Evolutionary conservation across 1,284 basidiomycete genomes (phyloP).

Genomic region (Farysia itapuensis): DNA sequence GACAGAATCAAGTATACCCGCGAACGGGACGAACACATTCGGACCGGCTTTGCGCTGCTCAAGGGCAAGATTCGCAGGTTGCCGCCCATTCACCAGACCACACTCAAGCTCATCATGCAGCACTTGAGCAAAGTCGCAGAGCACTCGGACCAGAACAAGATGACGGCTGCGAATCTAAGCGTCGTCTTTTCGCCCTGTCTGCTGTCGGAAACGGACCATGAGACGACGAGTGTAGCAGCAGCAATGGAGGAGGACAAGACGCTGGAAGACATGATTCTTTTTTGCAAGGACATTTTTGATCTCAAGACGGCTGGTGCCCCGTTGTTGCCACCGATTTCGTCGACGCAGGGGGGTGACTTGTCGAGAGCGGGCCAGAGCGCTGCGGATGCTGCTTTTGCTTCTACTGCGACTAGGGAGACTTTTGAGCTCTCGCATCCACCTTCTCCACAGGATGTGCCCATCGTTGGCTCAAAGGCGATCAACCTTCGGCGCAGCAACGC

Average conservation of each 20-base stretch:
- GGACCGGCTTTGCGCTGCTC: constrained; percentile 49
- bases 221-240: constrained; percentile 48
- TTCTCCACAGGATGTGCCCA: constrained; percentile 24
- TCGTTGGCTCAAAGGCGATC: constrained; percentile 7
- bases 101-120: constrained; percentile 81
- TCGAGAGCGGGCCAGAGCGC: constrained; percentile 15
- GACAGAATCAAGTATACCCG: constrained; percentile 68
- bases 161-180: constrained; percentile 73
- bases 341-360: constrained; percentile 7
- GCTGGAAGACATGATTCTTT: constrained; percentile 53
- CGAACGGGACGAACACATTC: constrained; percentile 67
- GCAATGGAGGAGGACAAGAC: constrained; percentile 56
- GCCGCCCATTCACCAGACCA: constrained; percentile 83
- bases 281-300: constrained; percentile 47
- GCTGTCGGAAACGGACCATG: constrained; percentile 49
- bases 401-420: no score
- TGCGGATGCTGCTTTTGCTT: constrained; percentile 24
- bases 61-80: constrained; percentile 54
- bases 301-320: constrained; percentile 41
- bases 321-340: constrained; percentile 27
- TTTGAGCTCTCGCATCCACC: no score
- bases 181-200: constrained; percentile 58
- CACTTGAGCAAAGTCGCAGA: constrained; percentile 79
- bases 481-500: constrained; percentile 38
- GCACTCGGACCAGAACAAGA: constrained; percentile 79